phyloP scores from a whole-genome alignment of 441 rosid species.

The Corymbia citriodora region DNA sequence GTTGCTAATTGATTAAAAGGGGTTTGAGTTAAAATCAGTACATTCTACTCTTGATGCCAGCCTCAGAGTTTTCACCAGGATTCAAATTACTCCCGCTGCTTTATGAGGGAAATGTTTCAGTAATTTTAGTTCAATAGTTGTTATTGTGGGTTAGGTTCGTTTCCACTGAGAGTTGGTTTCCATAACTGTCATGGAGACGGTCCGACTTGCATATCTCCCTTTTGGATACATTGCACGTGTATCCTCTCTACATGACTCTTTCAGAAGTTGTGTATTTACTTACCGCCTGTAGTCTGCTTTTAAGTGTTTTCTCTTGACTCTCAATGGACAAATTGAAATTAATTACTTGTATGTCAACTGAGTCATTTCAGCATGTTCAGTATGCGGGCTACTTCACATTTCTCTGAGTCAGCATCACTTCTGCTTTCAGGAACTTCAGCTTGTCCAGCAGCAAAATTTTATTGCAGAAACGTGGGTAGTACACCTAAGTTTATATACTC shows the following conservation, averaged over 20 bases:
- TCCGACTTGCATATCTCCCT: not conserved
- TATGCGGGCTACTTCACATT: not conserved
- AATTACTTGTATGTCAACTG: not conserved
- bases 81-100: not conserved
- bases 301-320: not conserved
- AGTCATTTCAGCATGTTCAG: not conserved
- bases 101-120: not conserved
- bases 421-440: constrained; percentile 78
- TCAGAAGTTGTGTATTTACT: not conserved
- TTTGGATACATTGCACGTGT: not conserved
- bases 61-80: not conserved
- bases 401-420: not conserved
- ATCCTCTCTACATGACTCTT: not conserved
- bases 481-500: constrained; percentile 64
- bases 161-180: not conserved
- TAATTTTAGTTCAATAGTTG: not conserved
- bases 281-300: not conserved
- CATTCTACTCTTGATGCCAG: not conserved
- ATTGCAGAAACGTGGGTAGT: constrained; percentile 78
- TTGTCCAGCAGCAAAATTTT: constrained; percentile 77
- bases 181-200: not conserved
- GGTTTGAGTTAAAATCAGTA: not conserved
- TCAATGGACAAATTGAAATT: not conserved
- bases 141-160: not conserved
- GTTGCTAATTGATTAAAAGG: not conserved